Evolutionary conservation across 345 rosid species (phyloP), one percentile per base, ranked within the genome.

Genomic region (Sonneratia alba): DNA sequence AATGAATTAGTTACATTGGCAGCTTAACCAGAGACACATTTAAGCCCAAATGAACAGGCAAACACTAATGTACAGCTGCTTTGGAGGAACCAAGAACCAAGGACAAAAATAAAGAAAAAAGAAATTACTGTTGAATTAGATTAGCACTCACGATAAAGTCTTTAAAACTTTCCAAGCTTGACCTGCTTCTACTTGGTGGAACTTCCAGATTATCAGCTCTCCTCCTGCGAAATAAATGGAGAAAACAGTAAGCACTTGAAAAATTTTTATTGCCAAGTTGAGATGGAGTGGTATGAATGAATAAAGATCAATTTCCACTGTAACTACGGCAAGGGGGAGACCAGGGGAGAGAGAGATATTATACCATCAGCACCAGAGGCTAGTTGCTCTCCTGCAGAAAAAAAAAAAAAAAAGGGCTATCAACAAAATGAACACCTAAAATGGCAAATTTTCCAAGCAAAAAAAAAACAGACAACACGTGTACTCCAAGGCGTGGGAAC

Each of bases 351-450:
- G 72, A 64, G 36, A 67, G 47, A 48, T 62, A 56, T 9, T 85
- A 71, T 86, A 91, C 98, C 98, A 83, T 91, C 98, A 69, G 96
- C 98, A 78, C 97, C 98, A 4, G 98, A 94, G 67, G 98, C 95
- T 82, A 94, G 91, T 42, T 80, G 85, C 66, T 94, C 97, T 63
- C 98, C 97, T 94, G 88, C 83, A 83, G 14, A 45, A 10, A 24
- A 43, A 67, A 3, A 49, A 75, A n/a, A 51, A 48, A 16, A 42
- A 57, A 11, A 74, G 53, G 14, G 71, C 42, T 70, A 68, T 38
- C 36, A 27, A 43, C 40, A 4, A 12, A n/a, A 43, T 24, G 55
- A 62, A 19, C 47, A 16, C 6, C 7, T 24, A 24, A 14, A 13
- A 21, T 32, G 48, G 36, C 55, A 38, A 36, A 68, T 7, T 43